Evolutionary conservation across 345 rosid species (phyloP).

Genomic region (Iberis pinnata): DNA sequence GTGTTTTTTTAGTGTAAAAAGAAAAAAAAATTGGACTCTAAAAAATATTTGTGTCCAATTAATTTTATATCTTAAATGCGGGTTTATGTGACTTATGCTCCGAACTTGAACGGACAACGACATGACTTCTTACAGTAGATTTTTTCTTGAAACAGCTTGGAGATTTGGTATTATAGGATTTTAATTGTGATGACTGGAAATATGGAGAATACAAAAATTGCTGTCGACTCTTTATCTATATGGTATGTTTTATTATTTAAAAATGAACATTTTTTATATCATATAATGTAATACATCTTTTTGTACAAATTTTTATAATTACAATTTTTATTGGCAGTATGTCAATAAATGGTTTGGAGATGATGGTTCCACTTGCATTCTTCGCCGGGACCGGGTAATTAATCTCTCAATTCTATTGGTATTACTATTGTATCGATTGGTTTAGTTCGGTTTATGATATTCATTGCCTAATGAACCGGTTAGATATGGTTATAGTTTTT

Average conservation of each 20-base stretch:
- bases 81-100: no score
- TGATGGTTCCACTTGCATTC: conserved; percentile 78
- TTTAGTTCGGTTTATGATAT: no score
- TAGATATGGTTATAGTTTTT: no score
- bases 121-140: not conserved
- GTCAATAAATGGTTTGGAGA: conserved; percentile 63
- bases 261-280: no score
- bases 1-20: no score
- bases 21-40: no score
- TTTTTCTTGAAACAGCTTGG: conserved; percentile 37
- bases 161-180: conserved; percentile 42
- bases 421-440: no score
- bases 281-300: not conserved
- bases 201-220: conserved; percentile 58
- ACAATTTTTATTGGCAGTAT: conserved; percentile 36
- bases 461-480: no score
- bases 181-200: conserved; percentile 74
- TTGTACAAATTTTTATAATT: not conserved
- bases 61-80: no score
- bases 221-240: conserved; percentile 42
- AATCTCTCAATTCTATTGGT: not conserved
- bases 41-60: no score
- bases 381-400: conserved; percentile 53
- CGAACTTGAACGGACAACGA: no score
- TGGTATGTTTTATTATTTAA: not conserved